Evolutionary conservation across 1,284 basidiomycete species (phyloP).

Genomic region (Moesziomyces antarcticus): DNA sequence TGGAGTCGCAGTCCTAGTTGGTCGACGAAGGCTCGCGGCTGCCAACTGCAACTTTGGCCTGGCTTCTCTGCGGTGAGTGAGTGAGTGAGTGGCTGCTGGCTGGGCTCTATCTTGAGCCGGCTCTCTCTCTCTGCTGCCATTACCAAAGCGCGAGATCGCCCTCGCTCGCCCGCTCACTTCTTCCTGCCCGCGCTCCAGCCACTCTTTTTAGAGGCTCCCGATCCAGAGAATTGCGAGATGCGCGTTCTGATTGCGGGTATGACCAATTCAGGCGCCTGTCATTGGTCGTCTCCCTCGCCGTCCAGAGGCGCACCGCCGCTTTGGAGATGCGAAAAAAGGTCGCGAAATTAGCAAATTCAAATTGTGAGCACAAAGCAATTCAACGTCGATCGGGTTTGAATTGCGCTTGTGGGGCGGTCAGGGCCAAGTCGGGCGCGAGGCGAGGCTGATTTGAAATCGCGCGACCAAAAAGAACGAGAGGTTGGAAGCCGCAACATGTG

Average conservation of each 20-base stretch:
- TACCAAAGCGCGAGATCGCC: too few relatives aligned
- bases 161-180: too few relatives aligned
- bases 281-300: constrained; percentile 28
- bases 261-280: constrained; percentile 47
- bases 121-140: too few relatives aligned
- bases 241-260: constrained; percentile 1
- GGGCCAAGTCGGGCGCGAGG: constrained; percentile 3
- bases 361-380: neutral
- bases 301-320: neutral
- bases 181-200: neutral
- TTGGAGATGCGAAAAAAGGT: constrained; percentile 6
- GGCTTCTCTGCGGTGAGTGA: too few relatives aligned
- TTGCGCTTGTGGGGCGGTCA: constrained; percentile 1
- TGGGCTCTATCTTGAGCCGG: too few relatives aligned
- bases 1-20: neutral
- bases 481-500: constrained; percentile 3
- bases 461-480: neutral
- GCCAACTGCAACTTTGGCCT: too few relatives aligned
- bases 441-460: constrained; percentile 41
- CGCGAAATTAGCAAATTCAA: neutral
- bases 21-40: too few relatives aligned
- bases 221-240: neutral
- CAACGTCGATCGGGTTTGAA: constrained; percentile 6
- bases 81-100: too few relatives aligned
- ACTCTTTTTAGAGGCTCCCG: constrained; percentile 5